Percentiles rank a stretch among this genome's conserved stretches.
Evolutionary conservation across 495 filamentous ascomycete species (phyloP).

Genomic region (Aspergillus sclerotioniger): DNA sequence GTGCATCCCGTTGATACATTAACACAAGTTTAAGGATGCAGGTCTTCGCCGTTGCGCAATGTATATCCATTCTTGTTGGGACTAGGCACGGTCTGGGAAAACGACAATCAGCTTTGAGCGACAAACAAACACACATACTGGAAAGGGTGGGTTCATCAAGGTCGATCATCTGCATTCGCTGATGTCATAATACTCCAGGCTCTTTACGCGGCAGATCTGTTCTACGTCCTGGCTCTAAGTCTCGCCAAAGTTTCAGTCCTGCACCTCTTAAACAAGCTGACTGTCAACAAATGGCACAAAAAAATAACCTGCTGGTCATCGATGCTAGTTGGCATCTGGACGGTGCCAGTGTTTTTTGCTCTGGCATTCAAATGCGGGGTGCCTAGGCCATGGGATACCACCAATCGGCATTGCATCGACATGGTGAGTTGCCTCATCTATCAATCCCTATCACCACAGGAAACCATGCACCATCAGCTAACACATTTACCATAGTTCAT

Average conservation of each 20-base stretch:
- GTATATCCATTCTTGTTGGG: neutral
- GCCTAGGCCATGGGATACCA: neutral
- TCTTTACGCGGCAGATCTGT: neutral
- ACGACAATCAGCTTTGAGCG: neutral
- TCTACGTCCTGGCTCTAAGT: neutral
- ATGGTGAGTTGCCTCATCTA: neutral
- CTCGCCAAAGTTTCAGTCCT: neutral
- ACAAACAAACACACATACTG: too few relatives aligned
- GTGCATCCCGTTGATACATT: neutral
- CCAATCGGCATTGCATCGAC: neutral
- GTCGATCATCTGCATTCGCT: neutral
- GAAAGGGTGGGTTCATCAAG: neutral
- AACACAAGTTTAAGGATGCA: neutral
- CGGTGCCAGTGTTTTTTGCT: neutral
- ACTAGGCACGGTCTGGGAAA: neutral
- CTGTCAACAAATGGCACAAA: neutral
- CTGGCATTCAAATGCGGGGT: neutral
- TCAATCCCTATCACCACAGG: neutral
- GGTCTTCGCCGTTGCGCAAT: neutral
- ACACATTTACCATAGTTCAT: neutral
- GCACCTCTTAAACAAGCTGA: neutral
- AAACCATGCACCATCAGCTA: neutral
- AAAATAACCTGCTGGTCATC: neutral
- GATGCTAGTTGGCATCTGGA: neutral
- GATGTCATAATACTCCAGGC: neutral